phyloP scores from a whole-genome alignment of 176 grass and related monocot genomes.

The Zizania latifolia region DNA sequence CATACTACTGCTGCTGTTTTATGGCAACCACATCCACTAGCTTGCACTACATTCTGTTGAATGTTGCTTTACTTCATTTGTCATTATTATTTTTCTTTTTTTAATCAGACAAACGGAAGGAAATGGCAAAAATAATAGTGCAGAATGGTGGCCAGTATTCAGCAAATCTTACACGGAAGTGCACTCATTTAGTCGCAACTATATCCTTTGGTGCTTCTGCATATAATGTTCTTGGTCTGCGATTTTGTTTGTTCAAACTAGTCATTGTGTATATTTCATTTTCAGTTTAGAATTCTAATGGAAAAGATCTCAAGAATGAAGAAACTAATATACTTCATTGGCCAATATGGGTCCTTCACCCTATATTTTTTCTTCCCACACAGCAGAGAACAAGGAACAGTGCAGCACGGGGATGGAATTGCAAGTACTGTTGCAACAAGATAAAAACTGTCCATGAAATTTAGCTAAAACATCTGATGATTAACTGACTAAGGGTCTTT shows the following conservation, averaged over 20 bases:
- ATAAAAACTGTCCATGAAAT: not conserved
- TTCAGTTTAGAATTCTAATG: not conserved
- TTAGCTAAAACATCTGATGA: not conserved
- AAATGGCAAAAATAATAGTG: slow-evolving; percentile 56
- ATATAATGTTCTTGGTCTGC: slow-evolving; percentile 5
- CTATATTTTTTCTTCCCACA: not conserved
- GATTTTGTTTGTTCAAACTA: slow-evolving; percentile 7
- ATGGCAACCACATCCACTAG: not conserved
- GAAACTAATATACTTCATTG: not conserved
- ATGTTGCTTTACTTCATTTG: slow-evolving; percentile 2
- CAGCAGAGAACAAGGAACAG: not conserved
- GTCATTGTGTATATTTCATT: not conserved
- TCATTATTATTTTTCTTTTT: slow-evolving; percentile 11
- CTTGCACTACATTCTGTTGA: not conserved
- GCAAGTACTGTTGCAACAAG: not conserved
- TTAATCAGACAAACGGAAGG: slow-evolving; percentile 66
- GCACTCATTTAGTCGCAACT: slow-evolving; percentile 92
- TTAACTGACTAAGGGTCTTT: not conserved
- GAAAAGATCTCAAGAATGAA: not conserved
- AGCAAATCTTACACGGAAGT: slow-evolving; percentile 73
- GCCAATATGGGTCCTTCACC: not conserved
- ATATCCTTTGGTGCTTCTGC: slow-evolving; percentile 67
- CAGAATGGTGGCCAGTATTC: slow-evolving; percentile 96
- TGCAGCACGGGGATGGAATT: not conserved
- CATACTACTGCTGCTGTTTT: slow-evolving; percentile 8